Evolutionary conservation across 768 basidiomycete genomes (phyloP), one percentile per base, ranked within the genome.

Genomic region (Punctularia strigosozonata): DNA sequence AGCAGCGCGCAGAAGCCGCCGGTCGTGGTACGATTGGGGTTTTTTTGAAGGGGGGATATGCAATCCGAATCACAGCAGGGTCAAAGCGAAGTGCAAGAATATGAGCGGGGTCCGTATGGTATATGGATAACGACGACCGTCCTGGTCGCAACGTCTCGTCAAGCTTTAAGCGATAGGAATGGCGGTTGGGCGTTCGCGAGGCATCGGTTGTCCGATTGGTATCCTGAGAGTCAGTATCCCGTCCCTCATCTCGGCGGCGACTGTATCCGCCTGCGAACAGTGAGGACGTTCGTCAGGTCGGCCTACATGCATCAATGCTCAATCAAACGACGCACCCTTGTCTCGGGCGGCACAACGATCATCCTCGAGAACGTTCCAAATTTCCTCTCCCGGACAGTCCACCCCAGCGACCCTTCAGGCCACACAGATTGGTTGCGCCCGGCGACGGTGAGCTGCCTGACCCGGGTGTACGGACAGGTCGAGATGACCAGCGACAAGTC

Each of bases 401-500:
- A 44, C 46, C 13, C 43, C 38, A 18, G 49, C 48, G 15, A 42
- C 48, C 13, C n/a, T n/a, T 49, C 44, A 21, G 60, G 55, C 43
- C 77, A 63, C 19, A 56, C 56, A 8, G 75, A 59, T 25, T 57
- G 47, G 34, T 56, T 59, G 46, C 55, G 50, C 26, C 77, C 81
- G 17, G 60, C 53, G 39, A 85, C 65, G 36, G 65, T 68, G 47
- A 85, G 59, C 49, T 79, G 75, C 50, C 66, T 77, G 44, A 73
- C 66, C 44, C 73, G 66, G 46, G 74, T 83, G 61, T 73, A 71
- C 40, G 64, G 53, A 51, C 75, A 75, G 44, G 70, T 75, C 36
- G 71, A 68, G 40, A 86, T 66, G 36, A 65, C 66, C 58, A 84
- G 63, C 43, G 58, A 68, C 38, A 85, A 48, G 48, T 81, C 74